Conservation (phyloP, 1,139 yeast species). For the Suhomyces chickasaworum region DNA sequence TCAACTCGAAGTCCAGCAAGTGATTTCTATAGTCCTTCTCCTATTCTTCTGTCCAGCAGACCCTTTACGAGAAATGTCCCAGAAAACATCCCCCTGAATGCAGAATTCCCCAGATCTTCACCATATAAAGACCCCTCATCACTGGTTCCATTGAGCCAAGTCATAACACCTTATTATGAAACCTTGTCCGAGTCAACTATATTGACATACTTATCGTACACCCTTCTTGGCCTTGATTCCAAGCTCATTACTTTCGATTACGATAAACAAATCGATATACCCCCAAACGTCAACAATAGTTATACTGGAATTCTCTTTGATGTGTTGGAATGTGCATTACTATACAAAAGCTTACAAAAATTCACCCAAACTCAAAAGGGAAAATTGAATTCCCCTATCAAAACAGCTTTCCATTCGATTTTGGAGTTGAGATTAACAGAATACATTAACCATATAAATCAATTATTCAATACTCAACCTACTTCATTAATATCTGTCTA, state of each 20-base stretch:
- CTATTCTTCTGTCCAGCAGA: constrained; percentile 5
- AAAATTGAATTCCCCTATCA: constrained; percentile 51
- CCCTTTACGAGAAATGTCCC: constrained; percentile 8
- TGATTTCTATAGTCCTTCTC: constrained; percentile 6
- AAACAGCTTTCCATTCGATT: constrained; percentile 64
- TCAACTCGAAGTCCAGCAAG: constrained; percentile 4
- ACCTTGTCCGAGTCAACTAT: constrained; percentile 51
- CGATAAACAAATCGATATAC: constrained; percentile 41
- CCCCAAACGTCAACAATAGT: constrained; percentile 57
- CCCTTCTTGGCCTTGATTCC: constrained; percentile 75
- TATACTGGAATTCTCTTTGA: constrained; percentile 57
- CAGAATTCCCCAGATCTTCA: constrained; percentile 10
- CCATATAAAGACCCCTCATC: constrained; percentile 8
- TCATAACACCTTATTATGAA: constrained; percentile 37
- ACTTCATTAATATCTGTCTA: constrained; percentile 43
- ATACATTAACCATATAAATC: constrained; percentile 60
- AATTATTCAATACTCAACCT: constrained; percentile 41
- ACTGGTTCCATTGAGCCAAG: constrained; percentile 14
- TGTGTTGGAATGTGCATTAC: constrained; percentile 72
- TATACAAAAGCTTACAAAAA: constrained; percentile 51
- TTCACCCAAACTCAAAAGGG: constrained; percentile 34
- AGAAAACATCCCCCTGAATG: neutral
- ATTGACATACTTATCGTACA: constrained; percentile 60
- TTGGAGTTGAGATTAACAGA: constrained; percentile 53
- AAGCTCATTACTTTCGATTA: constrained; percentile 53